Evolutionary conservation across 805 yeast genomes (phyloP).

Genomic region (Yarrowia osloensis): DNA sequence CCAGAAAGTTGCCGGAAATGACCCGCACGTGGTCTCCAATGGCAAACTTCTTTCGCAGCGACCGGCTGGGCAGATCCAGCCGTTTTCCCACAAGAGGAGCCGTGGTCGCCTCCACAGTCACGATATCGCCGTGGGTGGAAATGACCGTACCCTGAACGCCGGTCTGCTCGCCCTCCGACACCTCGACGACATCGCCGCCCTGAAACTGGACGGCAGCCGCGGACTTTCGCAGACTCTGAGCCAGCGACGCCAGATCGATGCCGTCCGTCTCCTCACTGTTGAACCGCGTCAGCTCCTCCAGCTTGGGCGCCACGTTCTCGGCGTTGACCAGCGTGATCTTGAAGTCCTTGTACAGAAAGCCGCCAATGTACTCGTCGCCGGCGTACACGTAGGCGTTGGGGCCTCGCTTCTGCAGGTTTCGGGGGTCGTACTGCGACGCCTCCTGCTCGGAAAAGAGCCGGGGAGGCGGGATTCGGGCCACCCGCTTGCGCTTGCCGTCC

Average conservation of each 20-base stretch:
- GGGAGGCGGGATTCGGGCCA: slow-evolving; percentile 69
- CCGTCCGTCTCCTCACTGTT: slow-evolving; percentile 76
- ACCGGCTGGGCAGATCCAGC: slow-evolving; percentile 78
- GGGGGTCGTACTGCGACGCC: slow-evolving; percentile 81
- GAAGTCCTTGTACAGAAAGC: slow-evolving; percentile 83
- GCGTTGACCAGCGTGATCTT: slow-evolving; percentile 79
- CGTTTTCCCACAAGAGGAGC: slow-evolving; percentile 55
- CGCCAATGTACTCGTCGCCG: slow-evolving; percentile 88
- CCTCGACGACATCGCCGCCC: slow-evolving; percentile 92
- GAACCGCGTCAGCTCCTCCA: slow-evolving; percentile 85
- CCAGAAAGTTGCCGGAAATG: slow-evolving; percentile 84
- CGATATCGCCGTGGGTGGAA: slow-evolving; percentile 65
- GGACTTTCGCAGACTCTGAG: slow-evolving; percentile 75
- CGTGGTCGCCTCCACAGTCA: slow-evolving; percentile 51
- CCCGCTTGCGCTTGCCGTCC: slow-evolving; percentile 55
- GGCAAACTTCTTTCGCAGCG: slow-evolving; percentile 79
- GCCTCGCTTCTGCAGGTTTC: slow-evolving; percentile 58
- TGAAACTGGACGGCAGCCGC: slow-evolving; percentile 67
- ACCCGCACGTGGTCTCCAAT: slow-evolving; percentile 96
- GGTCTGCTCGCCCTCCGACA: slow-evolving; percentile 89
- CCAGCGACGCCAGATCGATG: slow-evolving; percentile 83
- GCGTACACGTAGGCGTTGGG: slow-evolving; percentile 66
- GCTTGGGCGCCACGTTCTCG: slow-evolving; percentile 75
- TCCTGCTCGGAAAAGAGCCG: slow-evolving; percentile 85
- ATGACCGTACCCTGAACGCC: slow-evolving; percentile 81